Percentiles rank a stretch among this genome's conserved stretches.
Evolutionary conservation across 495 filamentous ascomycete species (phyloP).

Genomic region (Bathelium albidoporum): DNA sequence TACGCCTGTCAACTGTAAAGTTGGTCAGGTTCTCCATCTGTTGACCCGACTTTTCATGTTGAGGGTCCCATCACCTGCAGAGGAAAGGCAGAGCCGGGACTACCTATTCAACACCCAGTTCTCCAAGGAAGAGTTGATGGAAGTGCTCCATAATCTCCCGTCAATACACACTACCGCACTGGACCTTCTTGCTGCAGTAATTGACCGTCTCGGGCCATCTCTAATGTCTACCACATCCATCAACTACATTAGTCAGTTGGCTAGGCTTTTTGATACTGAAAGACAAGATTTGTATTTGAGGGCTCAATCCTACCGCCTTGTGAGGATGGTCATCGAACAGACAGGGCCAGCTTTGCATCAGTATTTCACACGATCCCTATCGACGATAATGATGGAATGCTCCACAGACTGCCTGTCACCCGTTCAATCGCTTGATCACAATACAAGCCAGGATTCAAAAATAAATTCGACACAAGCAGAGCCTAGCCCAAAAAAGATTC

Average conservation of each 20-base stretch:
- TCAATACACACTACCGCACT: conserved; percentile 61
- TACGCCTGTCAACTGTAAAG: conserved; percentile 47
- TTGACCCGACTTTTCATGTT: conserved; percentile 58
- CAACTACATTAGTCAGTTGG: conserved; percentile 50
- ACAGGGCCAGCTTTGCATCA: conserved; percentile 55
- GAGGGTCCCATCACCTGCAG: conserved; percentile 39
- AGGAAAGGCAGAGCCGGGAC: conserved; percentile 22
- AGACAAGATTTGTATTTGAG: conserved; percentile 39
- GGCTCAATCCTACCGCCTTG: conserved; percentile 46
- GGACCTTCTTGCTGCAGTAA: conserved; percentile 43
- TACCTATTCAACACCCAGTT: conserved; percentile 51
- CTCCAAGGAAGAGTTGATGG: conserved; percentile 65
- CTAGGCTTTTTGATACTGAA: conserved; percentile 58
- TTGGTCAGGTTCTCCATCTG: conserved; percentile 56
- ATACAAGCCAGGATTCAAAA: conserved; percentile 9
- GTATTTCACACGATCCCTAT: conserved; percentile 54
- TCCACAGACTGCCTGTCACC: conserved; percentile 28
- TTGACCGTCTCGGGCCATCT: conserved; percentile 43
- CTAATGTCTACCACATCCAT: conserved; percentile 45
- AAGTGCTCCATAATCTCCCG: conserved; percentile 59
- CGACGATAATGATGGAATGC: conserved; percentile 13
- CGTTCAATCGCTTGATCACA: conserved; percentile 26
- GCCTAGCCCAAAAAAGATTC: conserved; percentile 28
- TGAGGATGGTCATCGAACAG: conserved; percentile 45
- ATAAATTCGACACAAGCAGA: conserved; percentile 43